Conservation (phyloP, 2,329 filamentous ascomycete genomes). For the Hawksworthiomyces lignivorus region DNA sequence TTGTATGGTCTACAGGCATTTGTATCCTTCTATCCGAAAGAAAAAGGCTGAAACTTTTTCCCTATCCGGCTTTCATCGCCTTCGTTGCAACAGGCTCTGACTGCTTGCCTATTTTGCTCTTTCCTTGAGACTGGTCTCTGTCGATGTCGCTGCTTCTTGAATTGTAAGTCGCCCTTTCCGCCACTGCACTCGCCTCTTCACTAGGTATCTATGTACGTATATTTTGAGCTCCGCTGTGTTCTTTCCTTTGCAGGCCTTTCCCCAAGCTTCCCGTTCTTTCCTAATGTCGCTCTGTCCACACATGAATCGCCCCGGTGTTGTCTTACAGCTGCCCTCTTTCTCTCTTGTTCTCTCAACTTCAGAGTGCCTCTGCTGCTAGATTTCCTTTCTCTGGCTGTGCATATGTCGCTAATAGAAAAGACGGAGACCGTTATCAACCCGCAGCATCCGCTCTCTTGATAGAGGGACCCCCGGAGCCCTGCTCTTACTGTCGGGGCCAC, state of each 20-base stretch:
- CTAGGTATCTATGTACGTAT: too few species aligned
- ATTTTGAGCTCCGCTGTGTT: background rate
- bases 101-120: slow-evolving; percentile 1
- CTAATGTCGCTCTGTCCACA: slow-evolving; percentile 7
- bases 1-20: too few species aligned
- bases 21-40: slow-evolving; percentile 1
- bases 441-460: slow-evolving; percentile 1
- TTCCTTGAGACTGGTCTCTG: slow-evolving; percentile 1
- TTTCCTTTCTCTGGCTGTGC: too few species aligned
- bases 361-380: too few species aligned
- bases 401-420: too few species aligned
- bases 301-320: too few species aligned
- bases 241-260: background rate
- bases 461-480: slow-evolving; percentile 2
- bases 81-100: background rate
- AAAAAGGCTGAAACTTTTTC: slow-evolving; percentile 17
- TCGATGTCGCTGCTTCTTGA: background rate
- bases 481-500: slow-evolving; percentile 6
- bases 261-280: slow-evolving; percentile 4
- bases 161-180: slow-evolving; percentile 5
- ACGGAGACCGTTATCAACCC: too few species aligned
- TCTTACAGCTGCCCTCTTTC: background rate
- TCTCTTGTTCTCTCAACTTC: background rate
- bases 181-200: background rate
- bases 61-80: slow-evolving; percentile 11